Percentiles rank a stretch among this genome's conserved stretches.
These are phyloP conservation scores for Chaetomium sp. DNA, from an alignment of 2,329 filamentous ascomycete species.

Conservation along the genomic window DNA sequence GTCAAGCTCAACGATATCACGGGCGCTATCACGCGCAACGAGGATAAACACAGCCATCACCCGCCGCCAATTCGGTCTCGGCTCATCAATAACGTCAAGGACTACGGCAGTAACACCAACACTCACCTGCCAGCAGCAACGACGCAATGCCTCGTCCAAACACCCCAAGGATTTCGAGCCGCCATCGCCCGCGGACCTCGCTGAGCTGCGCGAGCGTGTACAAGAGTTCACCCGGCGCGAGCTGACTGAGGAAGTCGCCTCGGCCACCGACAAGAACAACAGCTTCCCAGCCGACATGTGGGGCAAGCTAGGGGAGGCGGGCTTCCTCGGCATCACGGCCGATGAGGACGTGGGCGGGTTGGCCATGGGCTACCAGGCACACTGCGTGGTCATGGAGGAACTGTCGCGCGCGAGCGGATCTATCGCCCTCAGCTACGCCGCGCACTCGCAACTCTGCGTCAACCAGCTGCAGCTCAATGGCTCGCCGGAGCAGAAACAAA, in stretches of 20 bases:
- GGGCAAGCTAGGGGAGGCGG: constrained; percentile 88
- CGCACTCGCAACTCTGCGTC: constrained; percentile 93
- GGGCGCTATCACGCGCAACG: constrained; percentile 38
- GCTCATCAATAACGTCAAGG: constrained; percentile 9
- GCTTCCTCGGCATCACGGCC: constrained; percentile 88
- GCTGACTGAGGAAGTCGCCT: constrained; percentile 80
- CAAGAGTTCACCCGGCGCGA: constrained; percentile 89
- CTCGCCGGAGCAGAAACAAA: constrained; percentile 72
- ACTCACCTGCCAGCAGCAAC: constrained; percentile 36
- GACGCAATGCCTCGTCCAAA: constrained; percentile 59
- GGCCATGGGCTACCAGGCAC: constrained; percentile 92
- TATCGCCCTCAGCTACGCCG: constrained; percentile 89
- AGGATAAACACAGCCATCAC: constrained; percentile 25
- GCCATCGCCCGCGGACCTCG: constrained; percentile 71
- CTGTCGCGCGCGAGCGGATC: constrained; percentile 81
- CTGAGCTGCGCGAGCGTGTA: constrained; percentile 79
- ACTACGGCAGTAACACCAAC: constrained; percentile 33
- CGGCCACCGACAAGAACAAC: constrained; percentile 81
- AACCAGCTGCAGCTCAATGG: constrained; percentile 96
- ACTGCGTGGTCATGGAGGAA: constrained; percentile 95
- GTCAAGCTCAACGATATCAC: constrained; percentile 45
- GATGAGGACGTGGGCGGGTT: constrained; percentile 90
- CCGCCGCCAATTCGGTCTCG: constrained; percentile 38
- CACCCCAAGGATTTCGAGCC: constrained; percentile 65
- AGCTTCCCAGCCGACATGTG: constrained; percentile 90